Percentiles rank a stretch among this genome's conserved stretches.
Evolutionary conservation across 2,329 filamentous ascomycete species (phyloP).

Genomic region (Fusarium sp.): DNA sequence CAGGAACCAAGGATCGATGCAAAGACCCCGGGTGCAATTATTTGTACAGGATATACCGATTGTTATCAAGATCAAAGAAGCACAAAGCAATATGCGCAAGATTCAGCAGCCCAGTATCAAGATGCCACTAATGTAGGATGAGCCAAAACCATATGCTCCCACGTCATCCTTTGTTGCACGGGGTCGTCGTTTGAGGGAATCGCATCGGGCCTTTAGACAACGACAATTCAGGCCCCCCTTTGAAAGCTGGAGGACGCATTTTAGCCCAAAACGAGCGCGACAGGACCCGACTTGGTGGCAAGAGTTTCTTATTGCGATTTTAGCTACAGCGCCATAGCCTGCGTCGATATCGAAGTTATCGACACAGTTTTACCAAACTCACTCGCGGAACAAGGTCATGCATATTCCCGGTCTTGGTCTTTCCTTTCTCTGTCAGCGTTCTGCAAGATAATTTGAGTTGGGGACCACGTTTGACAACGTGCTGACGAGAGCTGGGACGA

Average conservation of each 20-base stretch:
- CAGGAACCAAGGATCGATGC: neutral
- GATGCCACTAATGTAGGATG: neutral
- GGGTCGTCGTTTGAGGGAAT: neutral
- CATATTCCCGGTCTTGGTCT: neutral
- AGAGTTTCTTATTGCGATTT: neutral
- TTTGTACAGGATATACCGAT: constrained; percentile 1
- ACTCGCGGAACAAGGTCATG: neutral
- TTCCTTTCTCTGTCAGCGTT: neutral
- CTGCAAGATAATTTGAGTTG: neutral
- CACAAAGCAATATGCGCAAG: neutral
- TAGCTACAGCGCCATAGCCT: neutral
- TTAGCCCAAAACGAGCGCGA: neutral
- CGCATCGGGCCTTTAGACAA: neutral
- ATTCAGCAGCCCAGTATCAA: neutral
- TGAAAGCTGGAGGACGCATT: neutral
- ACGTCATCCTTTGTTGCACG: neutral
- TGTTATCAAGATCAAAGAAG: neutral
- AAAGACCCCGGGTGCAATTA: neutral
- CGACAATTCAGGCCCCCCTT: neutral
- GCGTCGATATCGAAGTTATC: neutral
- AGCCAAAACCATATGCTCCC: neutral
- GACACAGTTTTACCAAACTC: neutral
- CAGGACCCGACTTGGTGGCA: neutral
- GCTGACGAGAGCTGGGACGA: neutral
- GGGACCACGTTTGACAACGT: neutral